Evolutionary conservation across 345 rosid genomes (phyloP), one percentile per base, ranked within the genome.

Genomic region (Salix udensis): DNA sequence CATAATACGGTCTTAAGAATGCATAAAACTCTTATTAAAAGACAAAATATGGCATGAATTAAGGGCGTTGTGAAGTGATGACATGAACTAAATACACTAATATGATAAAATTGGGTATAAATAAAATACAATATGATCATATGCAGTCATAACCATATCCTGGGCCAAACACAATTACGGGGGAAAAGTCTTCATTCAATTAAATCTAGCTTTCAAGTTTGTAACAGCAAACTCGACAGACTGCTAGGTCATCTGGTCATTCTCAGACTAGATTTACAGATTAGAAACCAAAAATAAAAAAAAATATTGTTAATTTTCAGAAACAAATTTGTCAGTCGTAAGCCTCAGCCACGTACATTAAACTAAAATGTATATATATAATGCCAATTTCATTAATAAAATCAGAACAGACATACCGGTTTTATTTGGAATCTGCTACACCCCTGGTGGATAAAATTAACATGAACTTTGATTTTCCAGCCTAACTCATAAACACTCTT

Each of bases 401-500:
- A 53, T 23, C 50, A 28, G 71, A 71, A 71, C 42, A 60, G 53
- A 39, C 71, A 37, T 58, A 11, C 14, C 40, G 24, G 48, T 48
- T 72, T 15, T 40, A 67, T 73, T 40, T 24, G 73, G 31, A 30
- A 11, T 14, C 11, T 6, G 55, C 68, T 39, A 19, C 15, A 7
- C 36, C 48, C 60, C 6, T 7, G 7, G 46, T 53, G 12, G 15
- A 16, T 14, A n/a, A 28, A 11, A 9, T 4, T 26, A 26, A 8
- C 50, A 44, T 12, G 50, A 1, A 44, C 13, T 44, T 44, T 13
- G 16, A 44, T 50, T 50, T 50, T 50, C 58, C 58, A 50, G 2
- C 67, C 71, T 73, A 85, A 67, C 74, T 74, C 9, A 7, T 60
- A 48, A 84, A 88, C 73, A 88, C 84, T 79, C 92, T 83, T 81